Evolutionary conservation across 345 rosid genomes (phyloP), one percentile per base, ranked within the genome.

Genomic region (Capsella bursapastoris): DNA sequence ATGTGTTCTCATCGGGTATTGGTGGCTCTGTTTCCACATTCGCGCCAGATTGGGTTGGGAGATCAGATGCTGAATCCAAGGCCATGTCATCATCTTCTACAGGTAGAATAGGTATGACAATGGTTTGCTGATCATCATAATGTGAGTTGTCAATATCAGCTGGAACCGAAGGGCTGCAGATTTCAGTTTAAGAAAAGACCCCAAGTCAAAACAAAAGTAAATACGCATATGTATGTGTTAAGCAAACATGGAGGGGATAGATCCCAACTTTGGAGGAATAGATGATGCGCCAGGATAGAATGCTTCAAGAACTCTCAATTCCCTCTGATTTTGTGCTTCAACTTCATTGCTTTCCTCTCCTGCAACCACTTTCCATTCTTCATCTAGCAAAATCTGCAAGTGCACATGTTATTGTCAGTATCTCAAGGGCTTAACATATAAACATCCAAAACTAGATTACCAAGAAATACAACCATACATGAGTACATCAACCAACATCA

Each of bases 251-350:
- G 11, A 18, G 29, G 77, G 72, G 52, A 9, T 60, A 76, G 79
- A 49, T 69, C 44, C 83, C 27, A 27, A 95, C 99, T 95, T 84
- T 72, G 79, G 83, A 74, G 99, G 99, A 58, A 95, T 90, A 16
- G 91, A 83, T 51, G 96, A 88, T 75, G 94, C 84, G 5, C 93
- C 91, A 16, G 98, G 98, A 81, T 91, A 92, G 67, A 92, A 89
- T 61, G 99, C 97, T 87, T 95, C 99, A 44, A 95, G 91, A 76
- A 90, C 89, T 79, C 97, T 90, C 82, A 88, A 48, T 84, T 90
- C 99, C 72, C 99, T 86, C 83, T 87, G 88, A 69, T 77, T 89
- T 78, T 92, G 82, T 66, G 73, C 68, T 68, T 89, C 96, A 37
- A 82, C 86, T 73, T 90, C 97, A 80, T 82, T 64, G 81, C 93